Base-by-base conservation (phyloP, 2,329 filamentous ascomycete genomes). In the Fusarium bactridioides region DNA sequence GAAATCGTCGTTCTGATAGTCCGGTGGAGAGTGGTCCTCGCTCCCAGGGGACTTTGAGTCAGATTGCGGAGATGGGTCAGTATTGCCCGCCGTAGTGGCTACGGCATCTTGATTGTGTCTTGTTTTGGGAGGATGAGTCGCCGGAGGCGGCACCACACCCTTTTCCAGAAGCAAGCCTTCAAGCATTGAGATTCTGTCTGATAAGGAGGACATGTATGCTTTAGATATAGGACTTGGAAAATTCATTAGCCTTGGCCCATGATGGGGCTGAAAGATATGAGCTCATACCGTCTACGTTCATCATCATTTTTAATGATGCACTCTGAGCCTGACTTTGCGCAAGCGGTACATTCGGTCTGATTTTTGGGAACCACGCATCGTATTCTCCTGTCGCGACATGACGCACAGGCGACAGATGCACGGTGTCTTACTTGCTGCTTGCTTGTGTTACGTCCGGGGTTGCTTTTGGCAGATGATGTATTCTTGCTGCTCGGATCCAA, bases 231-330 rank as follows among this genome's bases (percentile, higher is more conserved):
- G 87, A 41, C 87, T 88, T 43, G 38, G 27, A 18, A 15, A 21
- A 12, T 27, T 64, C 6, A 73, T 72, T 29, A 61, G 59, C 29
- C 29, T 19, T 33, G 27, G 23, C 23, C 27, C 18, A 19, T 18
- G 12, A 29, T n/a, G 13, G 50, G 33, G 15, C 35, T 10, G 23
- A 27, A 29, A 19, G 15, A 40, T 21, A 29, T 35, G 48, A 33
- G 47, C 38, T 11, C 83, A 44, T 75, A 87, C 87, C 86, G 81
- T 78, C 87, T 79, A 45, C 87, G 80, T 76, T 89, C 87, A 76
- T 89, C 87, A 67, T 89, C 87, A 70, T 89, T 87, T 73, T 86
- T 88, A 74, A 89, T 89, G 60, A 89, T 79, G 70, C 87, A 89
- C 51, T 85, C 81, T 16, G 84, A 82, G 21, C 85, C 86, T 5